Conservation (phyloP, 139 green algal species). For the Ulvella scutata region DNA sequence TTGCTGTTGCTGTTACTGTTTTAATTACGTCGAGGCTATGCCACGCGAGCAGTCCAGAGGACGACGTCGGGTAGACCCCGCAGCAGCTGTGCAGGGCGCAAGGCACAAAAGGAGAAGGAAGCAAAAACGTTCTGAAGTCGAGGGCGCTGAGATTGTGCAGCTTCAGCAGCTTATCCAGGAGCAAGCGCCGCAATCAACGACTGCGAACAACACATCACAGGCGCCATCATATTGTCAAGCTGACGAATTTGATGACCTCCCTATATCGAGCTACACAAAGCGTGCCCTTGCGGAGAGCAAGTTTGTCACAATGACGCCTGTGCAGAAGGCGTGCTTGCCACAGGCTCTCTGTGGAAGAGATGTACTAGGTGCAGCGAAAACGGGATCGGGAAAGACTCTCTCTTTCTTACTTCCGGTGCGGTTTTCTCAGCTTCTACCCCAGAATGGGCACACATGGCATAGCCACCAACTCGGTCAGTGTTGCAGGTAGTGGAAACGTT, state of each 20-base stretch:
- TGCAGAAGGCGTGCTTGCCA: constrained; percentile 82
- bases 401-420: constrained; percentile 81
- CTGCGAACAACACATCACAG: background rate
- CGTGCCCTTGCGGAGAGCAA: constrained; percentile 35
- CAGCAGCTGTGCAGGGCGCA: no score
- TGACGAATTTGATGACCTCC: constrained; percentile 34
- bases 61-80: no score
- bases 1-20: no score
- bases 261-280: constrained; percentile 34
- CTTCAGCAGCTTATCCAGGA: constrained; percentile 11
- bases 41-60: no score
- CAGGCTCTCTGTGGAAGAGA: constrained; percentile 82
- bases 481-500: constrained; percentile 74
- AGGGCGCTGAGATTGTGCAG: constrained; percentile 16
- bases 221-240: background rate
- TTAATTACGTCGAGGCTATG: no score
- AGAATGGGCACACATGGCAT: background rate
- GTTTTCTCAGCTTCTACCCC: background rate
- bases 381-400: constrained; percentile 93
- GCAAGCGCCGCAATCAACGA: constrained; percentile 8
- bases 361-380: constrained; percentile 93
- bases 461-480: background rate
- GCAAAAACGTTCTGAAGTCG: constrained; percentile 4
- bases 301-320: constrained; percentile 67
- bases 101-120: no score